A percentile compares a stretch with the other conserved stretches of the same genome.
Conservation (phyloP, 176 grass and related monocot species). For the Triticum timopheevii region DNA sequence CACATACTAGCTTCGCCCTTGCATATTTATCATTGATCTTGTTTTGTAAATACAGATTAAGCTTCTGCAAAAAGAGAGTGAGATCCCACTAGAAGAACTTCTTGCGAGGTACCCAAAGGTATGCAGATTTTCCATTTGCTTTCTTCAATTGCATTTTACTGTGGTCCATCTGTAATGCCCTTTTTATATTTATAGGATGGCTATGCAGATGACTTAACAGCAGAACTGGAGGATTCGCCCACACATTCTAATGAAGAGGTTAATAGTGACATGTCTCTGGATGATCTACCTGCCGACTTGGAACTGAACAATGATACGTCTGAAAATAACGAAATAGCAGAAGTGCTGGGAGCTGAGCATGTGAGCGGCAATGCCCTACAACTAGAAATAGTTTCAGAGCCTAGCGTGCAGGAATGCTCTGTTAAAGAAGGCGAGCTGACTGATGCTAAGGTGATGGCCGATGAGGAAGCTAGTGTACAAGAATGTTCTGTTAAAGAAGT, state of each 20-base stretch:
- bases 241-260: constrained; percentile 44
- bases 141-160: not conserved
- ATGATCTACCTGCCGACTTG: constrained; percentile 29
- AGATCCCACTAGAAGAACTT: constrained; percentile 89
- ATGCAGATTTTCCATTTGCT: constrained; percentile 30
- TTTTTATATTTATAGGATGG: constrained; percentile 84
- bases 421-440: not conserved
- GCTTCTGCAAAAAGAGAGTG: constrained; percentile 89
- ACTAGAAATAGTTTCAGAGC: constrained; percentile 31
- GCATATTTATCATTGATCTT: constrained; percentile 26
- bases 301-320: constrained; percentile 34
- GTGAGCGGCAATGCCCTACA: constrained; percentile 1
- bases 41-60: constrained; percentile 61
- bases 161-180: constrained; percentile 32
- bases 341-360: constrained; percentile 25
- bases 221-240: constrained; percentile 62
- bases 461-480: constrained; percentile 5
- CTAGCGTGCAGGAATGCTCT: constrained; percentile 8
- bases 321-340: constrained; percentile 32
- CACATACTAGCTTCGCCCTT: not conserved
- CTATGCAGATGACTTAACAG: constrained; percentile 53
- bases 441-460: not conserved
- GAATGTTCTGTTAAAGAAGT: constrained; percentile 4
- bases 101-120: constrained; percentile 92
- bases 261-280: constrained; percentile 40